These are phyloP conservation scores for Lasiodiplodia sp. DNA, from an alignment of 2,329 filamentous ascomycete species.

Conservation along the genomic window DNA sequence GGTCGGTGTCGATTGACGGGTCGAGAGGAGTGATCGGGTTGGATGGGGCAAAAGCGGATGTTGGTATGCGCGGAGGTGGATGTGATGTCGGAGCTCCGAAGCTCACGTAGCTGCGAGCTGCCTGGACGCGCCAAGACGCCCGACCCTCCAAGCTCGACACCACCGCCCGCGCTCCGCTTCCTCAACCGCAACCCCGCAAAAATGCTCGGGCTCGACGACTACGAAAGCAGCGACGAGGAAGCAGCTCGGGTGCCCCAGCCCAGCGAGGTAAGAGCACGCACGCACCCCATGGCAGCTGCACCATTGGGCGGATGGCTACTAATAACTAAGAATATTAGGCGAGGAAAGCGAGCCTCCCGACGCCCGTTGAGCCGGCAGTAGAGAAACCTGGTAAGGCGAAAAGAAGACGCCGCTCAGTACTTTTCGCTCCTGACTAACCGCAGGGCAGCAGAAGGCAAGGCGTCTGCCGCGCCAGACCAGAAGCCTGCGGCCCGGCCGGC, in stretches of 20 bases:
- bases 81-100: slow-evolving; percentile 30
- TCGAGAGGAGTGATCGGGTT: neutral
- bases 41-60: slow-evolving; percentile 4
- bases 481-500: neutral
- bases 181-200: slow-evolving; percentile 8
- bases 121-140: slow-evolving; percentile 30
- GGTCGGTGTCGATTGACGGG: slow-evolving; percentile 1
- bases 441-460: slow-evolving; percentile 3
- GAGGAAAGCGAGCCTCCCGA: slow-evolving; percentile 14
- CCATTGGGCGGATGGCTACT: slow-evolving; percentile 55
- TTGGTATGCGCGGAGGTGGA: slow-evolving; percentile 3
- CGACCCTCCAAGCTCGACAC: slow-evolving; percentile 19
- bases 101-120: slow-evolving; percentile 31
- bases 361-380: slow-evolving; percentile 14
- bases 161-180: slow-evolving; percentile 10
- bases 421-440: slow-evolving; percentile 1
- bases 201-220: slow-evolving; percentile 53
- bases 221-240: slow-evolving; percentile 57
- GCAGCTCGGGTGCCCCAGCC: slow-evolving; percentile 39
- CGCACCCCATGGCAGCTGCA: slow-evolving; percentile 32
- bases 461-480: neutral
- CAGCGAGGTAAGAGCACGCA: slow-evolving; percentile 47
- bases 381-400: slow-evolving; percentile 32
- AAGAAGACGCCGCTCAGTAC: neutral
- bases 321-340: slow-evolving; percentile 41